phyloP scores from a whole-genome alignment of 2,329 filamentous ascomycete species.

The Penicillium griseofulvum region DNA sequence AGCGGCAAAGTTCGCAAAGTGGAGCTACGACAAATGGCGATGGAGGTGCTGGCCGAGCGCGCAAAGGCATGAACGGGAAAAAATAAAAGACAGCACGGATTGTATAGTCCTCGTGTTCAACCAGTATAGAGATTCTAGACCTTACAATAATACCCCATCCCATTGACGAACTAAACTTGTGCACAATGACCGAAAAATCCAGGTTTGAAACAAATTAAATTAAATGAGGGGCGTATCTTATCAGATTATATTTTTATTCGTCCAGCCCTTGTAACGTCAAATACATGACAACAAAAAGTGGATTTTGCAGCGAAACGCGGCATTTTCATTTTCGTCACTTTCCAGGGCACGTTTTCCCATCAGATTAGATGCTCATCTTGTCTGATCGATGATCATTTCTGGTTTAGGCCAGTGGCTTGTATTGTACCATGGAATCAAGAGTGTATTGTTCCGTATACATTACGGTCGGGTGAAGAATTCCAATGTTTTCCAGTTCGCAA shows the following conservation, averaged over 20 bases:
- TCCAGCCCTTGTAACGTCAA: not conserved
- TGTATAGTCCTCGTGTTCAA: not conserved
- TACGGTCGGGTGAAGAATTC: not conserved
- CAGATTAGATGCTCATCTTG: slow-evolving; percentile 34
- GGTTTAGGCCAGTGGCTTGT: slow-evolving; percentile 2
- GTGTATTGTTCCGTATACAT: not conserved
- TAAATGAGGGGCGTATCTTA: not conserved
- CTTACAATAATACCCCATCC: slow-evolving; percentile 1
- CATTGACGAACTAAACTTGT: not conserved
- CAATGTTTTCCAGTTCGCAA: too few species aligned
- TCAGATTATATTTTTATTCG: slow-evolving; percentile 3
- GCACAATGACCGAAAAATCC: not conserved
- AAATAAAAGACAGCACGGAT: not conserved
- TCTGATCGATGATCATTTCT: slow-evolving; percentile 18
- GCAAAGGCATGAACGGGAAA: not conserved
- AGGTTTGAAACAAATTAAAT: not conserved
- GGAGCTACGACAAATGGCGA: slow-evolving; percentile 51
- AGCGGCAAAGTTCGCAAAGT: slow-evolving; percentile 69
- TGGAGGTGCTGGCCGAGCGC: slow-evolving; percentile 41
- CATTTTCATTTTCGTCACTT: slow-evolving; percentile 1
- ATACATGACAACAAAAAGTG: slow-evolving; percentile 1
- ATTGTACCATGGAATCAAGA: not conserved
- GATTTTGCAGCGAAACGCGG: slow-evolving; percentile 2
- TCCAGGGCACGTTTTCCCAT: slow-evolving; percentile 5
- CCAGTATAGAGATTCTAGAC: not conserved